phyloP scores from a whole-genome alignment of 495 filamentous ascomycete genomes.

The Sordaria brevicollis region DNA sequence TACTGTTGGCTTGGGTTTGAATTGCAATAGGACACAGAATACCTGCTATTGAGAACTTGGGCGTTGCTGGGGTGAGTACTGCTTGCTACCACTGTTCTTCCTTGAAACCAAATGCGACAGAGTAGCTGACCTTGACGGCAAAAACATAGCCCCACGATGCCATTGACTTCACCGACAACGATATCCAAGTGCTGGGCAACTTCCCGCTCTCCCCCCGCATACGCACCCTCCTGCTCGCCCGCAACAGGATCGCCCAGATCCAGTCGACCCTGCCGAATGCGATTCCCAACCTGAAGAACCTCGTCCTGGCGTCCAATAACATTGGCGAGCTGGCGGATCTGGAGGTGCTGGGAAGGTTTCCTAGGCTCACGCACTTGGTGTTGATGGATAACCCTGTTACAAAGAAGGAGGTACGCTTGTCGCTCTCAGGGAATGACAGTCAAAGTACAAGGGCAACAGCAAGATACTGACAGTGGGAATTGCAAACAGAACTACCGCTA shows the following conservation, averaged over 20 bases:
- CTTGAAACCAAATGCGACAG: too few relatives aligned
- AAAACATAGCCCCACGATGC: conserved; percentile 61
- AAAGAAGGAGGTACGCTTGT: conserved; percentile 70
- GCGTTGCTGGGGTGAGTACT: conserved; percentile 73
- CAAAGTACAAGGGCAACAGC: too few relatives aligned
- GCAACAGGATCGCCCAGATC: conserved; percentile 77
- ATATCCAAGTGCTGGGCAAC: conserved; percentile 79
- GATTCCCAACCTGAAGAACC: conserved; percentile 64
- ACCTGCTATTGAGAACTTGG: conserved; percentile 94
- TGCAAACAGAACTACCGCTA: conserved; percentile 68
- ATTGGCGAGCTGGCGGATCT: conserved; percentile 74
- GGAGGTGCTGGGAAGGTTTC: conserved; percentile 65
- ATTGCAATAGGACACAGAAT: conserved; percentile 84
- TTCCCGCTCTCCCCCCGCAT: conserved; percentile 90
- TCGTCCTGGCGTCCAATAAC: conserved; percentile 71
- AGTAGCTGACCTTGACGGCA: too few relatives aligned
- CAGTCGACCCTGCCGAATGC: conserved; percentile 61
- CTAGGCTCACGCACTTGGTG: conserved; percentile 63
- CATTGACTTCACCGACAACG: conserved; percentile 98
- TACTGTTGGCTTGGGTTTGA: conserved; percentile 15
- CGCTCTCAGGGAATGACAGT: too few relatives aligned
- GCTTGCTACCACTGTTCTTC: background rate
- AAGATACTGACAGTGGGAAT: background rate
- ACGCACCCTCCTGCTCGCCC: conserved; percentile 74
- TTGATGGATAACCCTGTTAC: conserved; percentile 82